These are phyloP conservation scores for Fusarium graminum DNA, from an alignment of 2,329 filamentous ascomycete species.

Conservation along the genomic window DNA sequence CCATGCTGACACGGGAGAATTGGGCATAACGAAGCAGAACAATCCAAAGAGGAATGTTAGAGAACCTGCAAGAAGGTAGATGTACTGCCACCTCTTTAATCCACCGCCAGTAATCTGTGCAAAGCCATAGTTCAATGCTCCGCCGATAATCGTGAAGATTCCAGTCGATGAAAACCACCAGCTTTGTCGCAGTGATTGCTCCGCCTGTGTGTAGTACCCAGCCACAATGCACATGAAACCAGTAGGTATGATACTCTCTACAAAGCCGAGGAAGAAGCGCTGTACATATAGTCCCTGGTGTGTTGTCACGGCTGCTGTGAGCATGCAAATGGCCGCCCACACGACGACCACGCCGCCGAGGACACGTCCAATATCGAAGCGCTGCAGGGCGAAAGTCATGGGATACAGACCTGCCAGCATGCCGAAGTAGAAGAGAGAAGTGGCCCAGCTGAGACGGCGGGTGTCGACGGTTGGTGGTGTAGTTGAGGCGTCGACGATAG, in stretches of 20 bases:
- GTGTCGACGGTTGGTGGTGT: slow-evolving; percentile 72
- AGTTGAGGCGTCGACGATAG: slow-evolving; percentile 59
- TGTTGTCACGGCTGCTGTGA: slow-evolving; percentile 74
- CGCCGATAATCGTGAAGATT: slow-evolving; percentile 73
- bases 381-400: slow-evolving; percentile 77
- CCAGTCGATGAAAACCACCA: slow-evolving; percentile 75
- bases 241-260: slow-evolving; percentile 75
- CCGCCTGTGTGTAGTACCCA: slow-evolving; percentile 73
- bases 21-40: slow-evolving; percentile 74
- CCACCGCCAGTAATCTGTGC: slow-evolving; percentile 69
- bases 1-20: slow-evolving; percentile 76
- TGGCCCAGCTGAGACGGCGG: slow-evolving; percentile 79
- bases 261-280: slow-evolving; percentile 73
- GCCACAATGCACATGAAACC: slow-evolving; percentile 74
- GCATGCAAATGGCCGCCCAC: slow-evolving; percentile 76
- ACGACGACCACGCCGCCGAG: slow-evolving; percentile 73
- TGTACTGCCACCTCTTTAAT: slow-evolving; percentile 76
- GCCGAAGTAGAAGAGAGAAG: slow-evolving; percentile 83
- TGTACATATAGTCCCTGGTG: slow-evolving; percentile 75
- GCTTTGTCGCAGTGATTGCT: slow-evolving; percentile 73
- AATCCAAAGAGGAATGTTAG: slow-evolving; percentile 75
- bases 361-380: slow-evolving; percentile 73
- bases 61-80: slow-evolving; percentile 74
- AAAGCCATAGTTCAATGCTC: slow-evolving; percentile 75
- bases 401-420: slow-evolving; percentile 81